Conservation (phyloP, 768 basidiomycete species). For the Dacryopinax spathularia region DNA sequence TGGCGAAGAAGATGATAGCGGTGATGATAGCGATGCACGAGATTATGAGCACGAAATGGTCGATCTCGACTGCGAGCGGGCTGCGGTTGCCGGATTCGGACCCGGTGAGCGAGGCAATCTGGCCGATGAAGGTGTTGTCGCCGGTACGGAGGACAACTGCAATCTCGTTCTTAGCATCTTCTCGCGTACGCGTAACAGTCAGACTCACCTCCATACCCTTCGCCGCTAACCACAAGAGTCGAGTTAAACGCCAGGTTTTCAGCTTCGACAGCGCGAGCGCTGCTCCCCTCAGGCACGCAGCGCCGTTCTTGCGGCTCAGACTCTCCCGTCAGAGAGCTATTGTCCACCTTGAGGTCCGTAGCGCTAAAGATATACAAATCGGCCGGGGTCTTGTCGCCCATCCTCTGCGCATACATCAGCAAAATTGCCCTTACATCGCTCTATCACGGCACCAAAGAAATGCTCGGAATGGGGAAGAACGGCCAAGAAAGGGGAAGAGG, state of each 20-base stretch:
- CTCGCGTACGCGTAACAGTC: background rate
- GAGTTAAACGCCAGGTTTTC: slow-evolving; percentile 63
- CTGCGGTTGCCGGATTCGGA: slow-evolving; percentile 50
- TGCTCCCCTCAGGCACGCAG: slow-evolving; percentile 34
- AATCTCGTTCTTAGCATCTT: slow-evolving; percentile 3
- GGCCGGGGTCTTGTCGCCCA: slow-evolving; percentile 58
- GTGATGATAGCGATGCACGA: slow-evolving; percentile 43
- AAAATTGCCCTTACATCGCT: background rate
- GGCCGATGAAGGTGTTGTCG: slow-evolving; percentile 44
- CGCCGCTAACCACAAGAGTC: slow-evolving; percentile 54
- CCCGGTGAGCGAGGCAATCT: slow-evolving; percentile 54
- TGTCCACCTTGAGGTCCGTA: slow-evolving; percentile 54
- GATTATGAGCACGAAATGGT: slow-evolving; percentile 46
- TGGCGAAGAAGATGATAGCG: slow-evolving; percentile 48
- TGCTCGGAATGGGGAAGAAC: no score
- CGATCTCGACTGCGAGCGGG: slow-evolving; percentile 54
- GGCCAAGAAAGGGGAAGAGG: background rate
- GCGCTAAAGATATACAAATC: slow-evolving; percentile 43
- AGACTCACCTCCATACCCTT: slow-evolving; percentile 50
- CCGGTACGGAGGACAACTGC: slow-evolving; percentile 52
- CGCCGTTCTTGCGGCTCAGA: slow-evolving; percentile 52
- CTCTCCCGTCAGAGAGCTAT: slow-evolving; percentile 56
- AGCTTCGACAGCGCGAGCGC: slow-evolving; percentile 42
- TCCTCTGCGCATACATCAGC: slow-evolving; percentile 29
- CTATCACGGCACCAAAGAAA: no score